Evolutionary conservation across 2,329 filamentous ascomycete genomes (phyloP), one percentile per base, ranked within the genome.

Genomic region (Fusarium scirpi): DNA sequence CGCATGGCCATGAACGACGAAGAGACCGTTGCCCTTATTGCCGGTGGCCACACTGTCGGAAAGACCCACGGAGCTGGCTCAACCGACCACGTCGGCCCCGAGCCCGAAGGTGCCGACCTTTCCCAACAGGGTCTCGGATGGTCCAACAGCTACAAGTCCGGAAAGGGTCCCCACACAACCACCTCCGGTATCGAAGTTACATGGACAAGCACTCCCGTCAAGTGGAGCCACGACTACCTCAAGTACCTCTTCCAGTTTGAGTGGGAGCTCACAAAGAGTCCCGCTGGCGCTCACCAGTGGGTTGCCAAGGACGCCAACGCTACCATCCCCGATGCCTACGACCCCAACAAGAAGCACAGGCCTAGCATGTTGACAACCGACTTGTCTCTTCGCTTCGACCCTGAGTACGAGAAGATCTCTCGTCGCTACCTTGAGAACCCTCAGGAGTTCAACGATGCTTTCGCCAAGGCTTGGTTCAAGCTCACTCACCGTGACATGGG

Each of bases 1-100:
- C 91, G 91, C 79, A 94, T 94, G 92, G 92, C 89, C 69, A 94
- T 94, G 92, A 89, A 92, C 77, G 91, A 94, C 77, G 89, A 92
- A 80, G 92, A 94, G 85, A 94, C 92, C 0, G 92, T 92, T 52
- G 92, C 92, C 8, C 82, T 94, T 45, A 94, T 94, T 77, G 90
- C 90, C 43, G 92, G 92, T 76, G 92, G 92, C 29, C 92, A 94
- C 85, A 85, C 89, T n/a, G 93, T 94, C 73, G 92, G 92, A 76
- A 94, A 94, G 87, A 92, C 91, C 0, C 92, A 94, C 81, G 92
- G 92, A 18, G 73, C 70, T 15, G 69, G 65, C 16, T 59, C 71
- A 32, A 68, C 60, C 34, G 64, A 69, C 69, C 86, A 93, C 71
- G 85, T 93, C 52, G 91, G 90, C 65, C 81, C 83, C 25, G 92